These are phyloP conservation scores for Abelmoschus esculentus DNA, from an alignment of 345 rosid species.

Conservation along the genomic window DNA sequence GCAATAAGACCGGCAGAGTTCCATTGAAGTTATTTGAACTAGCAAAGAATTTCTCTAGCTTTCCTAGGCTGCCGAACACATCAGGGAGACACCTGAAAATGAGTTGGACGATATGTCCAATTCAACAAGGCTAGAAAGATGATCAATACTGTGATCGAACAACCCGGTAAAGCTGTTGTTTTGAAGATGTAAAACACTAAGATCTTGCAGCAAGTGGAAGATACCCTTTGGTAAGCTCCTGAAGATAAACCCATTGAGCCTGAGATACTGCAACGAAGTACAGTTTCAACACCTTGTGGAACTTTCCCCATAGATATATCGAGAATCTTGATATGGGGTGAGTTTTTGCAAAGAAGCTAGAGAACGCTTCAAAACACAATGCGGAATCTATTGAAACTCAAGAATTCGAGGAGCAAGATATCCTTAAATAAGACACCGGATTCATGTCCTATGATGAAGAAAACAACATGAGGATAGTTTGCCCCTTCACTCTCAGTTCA, in stretches of 20 bases:
- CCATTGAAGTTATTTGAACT: constrained; percentile 86
- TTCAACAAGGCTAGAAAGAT: constrained; percentile 48
- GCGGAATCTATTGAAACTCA: no score
- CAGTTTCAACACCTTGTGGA: constrained; percentile 53
- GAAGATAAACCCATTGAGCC: constrained; percentile 43
- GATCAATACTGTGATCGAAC: constrained; percentile 50
- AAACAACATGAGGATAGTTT: no score
- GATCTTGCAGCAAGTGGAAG: constrained; percentile 43
- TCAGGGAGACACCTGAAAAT: constrained; percentile 66
- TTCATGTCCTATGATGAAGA: no score
- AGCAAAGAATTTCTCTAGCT: constrained; percentile 47
- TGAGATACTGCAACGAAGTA: constrained; percentile 48
- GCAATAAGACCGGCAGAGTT: constrained; percentile 51
- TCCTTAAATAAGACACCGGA: no score
- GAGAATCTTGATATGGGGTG: constrained; percentile 27
- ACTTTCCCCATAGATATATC: constrained; percentile 64
- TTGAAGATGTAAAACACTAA: constrained; percentile 53
- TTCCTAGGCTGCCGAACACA: constrained; percentile 58
- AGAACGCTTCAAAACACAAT: no score
- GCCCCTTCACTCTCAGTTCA: no score
- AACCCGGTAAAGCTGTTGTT: constrained; percentile 54
- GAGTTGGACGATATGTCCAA: constrained; percentile 76
- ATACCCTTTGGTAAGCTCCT: constrained; percentile 62
- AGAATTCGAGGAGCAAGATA: no score
- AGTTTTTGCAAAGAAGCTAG: constrained; percentile 19